Percentiles rank a stretch among this genome's conserved stretches.
Evolutionary conservation across 192 early-diverging fungal genomes (phyloP).

Genomic region (Podila epigama): DNA sequence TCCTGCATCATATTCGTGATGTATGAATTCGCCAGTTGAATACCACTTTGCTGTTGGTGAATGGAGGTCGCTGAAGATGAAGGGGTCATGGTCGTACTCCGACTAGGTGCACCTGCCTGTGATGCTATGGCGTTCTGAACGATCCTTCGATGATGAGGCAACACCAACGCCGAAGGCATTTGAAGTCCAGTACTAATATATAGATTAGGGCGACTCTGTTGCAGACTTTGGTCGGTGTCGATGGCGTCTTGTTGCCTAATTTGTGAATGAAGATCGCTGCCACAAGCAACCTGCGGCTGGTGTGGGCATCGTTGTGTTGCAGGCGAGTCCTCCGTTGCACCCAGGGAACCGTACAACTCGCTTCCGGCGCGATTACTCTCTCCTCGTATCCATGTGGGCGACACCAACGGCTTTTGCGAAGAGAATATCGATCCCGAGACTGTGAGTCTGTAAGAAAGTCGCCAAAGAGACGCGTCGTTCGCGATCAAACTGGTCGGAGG

Average conservation of each 20-base stretch:
- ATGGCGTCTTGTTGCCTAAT: neutral
- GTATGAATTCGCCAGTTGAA: no score
- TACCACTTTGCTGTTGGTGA: neutral
- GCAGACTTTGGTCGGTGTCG: no score
- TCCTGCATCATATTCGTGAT: no score
- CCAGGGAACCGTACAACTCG: neutral
- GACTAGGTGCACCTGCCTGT: neutral
- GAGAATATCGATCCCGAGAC: conserved; percentile 44
- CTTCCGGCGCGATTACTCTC: neutral
- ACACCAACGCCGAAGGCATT: conserved; percentile 21
- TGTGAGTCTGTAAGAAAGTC: conserved; percentile 24
- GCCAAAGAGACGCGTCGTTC: conserved; percentile 35
- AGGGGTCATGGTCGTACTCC: neutral
- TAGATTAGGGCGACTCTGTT: no score
- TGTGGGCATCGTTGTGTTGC: neutral
- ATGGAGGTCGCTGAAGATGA: neutral
- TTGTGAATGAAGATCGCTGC: neutral
- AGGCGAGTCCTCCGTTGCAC: neutral
- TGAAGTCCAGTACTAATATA: conserved; percentile 19
- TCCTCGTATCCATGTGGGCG: conserved; percentile 11
- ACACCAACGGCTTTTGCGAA: conserved; percentile 11
- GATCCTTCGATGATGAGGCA: conserved; percentile 33
- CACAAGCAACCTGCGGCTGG: neutral
- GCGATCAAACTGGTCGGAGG: conserved; percentile 31
- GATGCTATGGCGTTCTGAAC: conserved; percentile 2